Percentiles rank a stretch among this genome's conserved stretches.
Conservation (phyloP, 2,329 filamentous ascomycete species). For the Aspergillus ruber region DNA sequence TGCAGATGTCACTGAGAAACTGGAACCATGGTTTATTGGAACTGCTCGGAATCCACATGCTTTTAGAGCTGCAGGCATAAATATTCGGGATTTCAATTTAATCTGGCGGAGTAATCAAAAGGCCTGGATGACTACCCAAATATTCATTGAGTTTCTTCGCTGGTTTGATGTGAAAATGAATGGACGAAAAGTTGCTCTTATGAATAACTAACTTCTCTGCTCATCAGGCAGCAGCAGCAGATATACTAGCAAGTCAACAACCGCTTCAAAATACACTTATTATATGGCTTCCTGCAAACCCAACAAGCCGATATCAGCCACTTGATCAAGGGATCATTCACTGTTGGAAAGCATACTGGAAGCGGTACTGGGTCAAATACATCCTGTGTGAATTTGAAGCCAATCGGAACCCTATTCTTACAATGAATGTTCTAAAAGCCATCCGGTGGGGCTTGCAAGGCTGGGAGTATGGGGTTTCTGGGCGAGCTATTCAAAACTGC, state of each 20-base stretch:
- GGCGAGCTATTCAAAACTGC: constrained; percentile 1
- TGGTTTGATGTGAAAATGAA: constrained; percentile 8
- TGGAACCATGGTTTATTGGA: constrained; percentile 1
- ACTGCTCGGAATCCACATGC: background rate
- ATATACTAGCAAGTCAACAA: background rate
- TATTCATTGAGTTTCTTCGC: constrained; percentile 1
- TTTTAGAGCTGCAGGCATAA: background rate
- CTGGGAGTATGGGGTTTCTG: constrained; percentile 4
- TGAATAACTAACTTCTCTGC: constrained; percentile 11
- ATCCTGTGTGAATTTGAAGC: background rate
- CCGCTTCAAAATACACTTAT: constrained; percentile 7
- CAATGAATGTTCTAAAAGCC: constrained; percentile 4
- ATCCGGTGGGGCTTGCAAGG: constrained; percentile 6
- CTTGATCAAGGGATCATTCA: constrained; percentile 3
- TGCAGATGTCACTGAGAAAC: background rate
- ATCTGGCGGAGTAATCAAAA: background rate
- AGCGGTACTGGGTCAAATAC: background rate
- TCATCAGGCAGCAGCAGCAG: constrained; percentile 3
- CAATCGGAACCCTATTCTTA: background rate
- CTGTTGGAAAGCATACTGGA: background rate
- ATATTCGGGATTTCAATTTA: background rate
- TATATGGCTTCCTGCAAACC: constrained; percentile 5
- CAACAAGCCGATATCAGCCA: constrained; percentile 4
- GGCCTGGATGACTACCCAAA: background rate
- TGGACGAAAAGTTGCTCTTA: constrained; percentile 8